Percentiles rank a stretch among this genome's conserved stretches.
phyloP scores from a whole-genome alignment of 805 yeast species.

The Metschnikowia gruessii region DNA sequence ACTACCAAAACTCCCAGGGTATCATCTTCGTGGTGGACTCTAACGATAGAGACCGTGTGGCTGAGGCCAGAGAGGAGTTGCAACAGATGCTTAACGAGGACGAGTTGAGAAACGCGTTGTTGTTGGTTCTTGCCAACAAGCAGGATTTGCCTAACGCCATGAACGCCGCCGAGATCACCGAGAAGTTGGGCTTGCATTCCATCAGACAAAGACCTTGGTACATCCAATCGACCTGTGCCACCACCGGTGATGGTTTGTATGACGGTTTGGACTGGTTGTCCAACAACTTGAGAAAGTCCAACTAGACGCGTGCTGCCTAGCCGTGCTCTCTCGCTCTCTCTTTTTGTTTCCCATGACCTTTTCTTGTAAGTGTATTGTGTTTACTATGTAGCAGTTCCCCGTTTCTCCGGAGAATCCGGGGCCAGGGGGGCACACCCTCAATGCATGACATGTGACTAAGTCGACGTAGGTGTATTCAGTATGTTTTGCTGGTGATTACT shows the following conservation, averaged over 20 bases:
- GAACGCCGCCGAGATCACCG: slow-evolving; percentile 98
- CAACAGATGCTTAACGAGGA: slow-evolving; percentile 98
- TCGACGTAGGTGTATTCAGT: no score
- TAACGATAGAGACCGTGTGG: slow-evolving; percentile 95
- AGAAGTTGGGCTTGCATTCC: slow-evolving; percentile 93
- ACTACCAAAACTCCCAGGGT: slow-evolving; percentile 98
- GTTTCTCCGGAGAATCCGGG: neutral
- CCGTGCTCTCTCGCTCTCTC: neutral
- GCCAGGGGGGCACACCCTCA: slow-evolving; percentile 1
- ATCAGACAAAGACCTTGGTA: slow-evolving; percentile 99
- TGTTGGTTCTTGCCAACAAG: slow-evolving; percentile 95
- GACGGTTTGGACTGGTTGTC: slow-evolving; percentile 29
- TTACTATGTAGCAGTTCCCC: slow-evolving; percentile 11
- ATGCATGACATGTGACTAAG: slow-evolving; percentile 14
- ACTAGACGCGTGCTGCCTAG: slow-evolving; percentile 9
- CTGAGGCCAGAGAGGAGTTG: slow-evolving; percentile 97
- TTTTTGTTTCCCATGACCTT: neutral
- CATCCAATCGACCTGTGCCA: slow-evolving; percentile 98
- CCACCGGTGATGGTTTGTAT: slow-evolving; percentile 89
- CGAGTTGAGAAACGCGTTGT: slow-evolving; percentile 93
- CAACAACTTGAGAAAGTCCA: slow-evolving; percentile 24
- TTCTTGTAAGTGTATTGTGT: slow-evolving; percentile 9
- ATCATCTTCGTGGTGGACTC: slow-evolving; percentile 97
- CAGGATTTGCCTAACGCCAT: slow-evolving; percentile 99
- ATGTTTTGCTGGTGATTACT: no score